Evolutionary conservation across 192 early-diverging fungal genomes (phyloP).

Genomic region (Funneliformis mosseae): DNA sequence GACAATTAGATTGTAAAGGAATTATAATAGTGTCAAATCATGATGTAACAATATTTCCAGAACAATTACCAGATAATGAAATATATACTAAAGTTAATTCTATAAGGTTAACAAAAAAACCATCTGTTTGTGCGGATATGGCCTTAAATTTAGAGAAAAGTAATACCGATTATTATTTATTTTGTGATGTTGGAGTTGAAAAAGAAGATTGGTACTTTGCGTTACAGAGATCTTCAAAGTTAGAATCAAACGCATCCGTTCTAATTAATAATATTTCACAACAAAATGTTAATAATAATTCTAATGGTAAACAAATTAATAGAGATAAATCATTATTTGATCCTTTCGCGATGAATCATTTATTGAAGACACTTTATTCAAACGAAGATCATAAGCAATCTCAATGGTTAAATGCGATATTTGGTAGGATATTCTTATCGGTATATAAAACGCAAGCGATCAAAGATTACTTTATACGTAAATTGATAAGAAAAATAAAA

Average conservation of each 20-base stretch:
- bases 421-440: conserved; percentile 80
- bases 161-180: conserved; percentile 53
- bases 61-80: conserved; percentile 61
- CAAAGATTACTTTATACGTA: conserved; percentile 65
- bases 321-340: conserved; percentile 48
- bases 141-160: conserved; percentile 38
- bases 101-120: conserved; percentile 47
- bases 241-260: conserved; percentile 27
- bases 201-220: conserved; percentile 95
- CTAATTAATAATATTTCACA: too few species aligned
- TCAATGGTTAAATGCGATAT: conserved; percentile 81
- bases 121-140: conserved; percentile 28
- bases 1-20: conserved; percentile 69
- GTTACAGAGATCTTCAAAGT: conserved; percentile 61
- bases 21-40: conserved; percentile 71
- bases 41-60: conserved; percentile 58
- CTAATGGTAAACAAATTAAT: conserved; percentile 36
- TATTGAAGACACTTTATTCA: conserved; percentile 49
- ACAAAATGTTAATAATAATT: too few species aligned
- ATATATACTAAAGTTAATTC: conserved; percentile 61
- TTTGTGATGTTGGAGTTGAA: conserved; percentile 64
- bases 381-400: conserved; percentile 53
- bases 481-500: conserved; percentile 66
- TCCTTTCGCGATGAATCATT: conserved; percentile 38
- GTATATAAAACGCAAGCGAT: conserved; percentile 67